Evolutionary conservation across 164 flowering plant genomes (phyloP).

Genomic region (Santalum album): DNA sequence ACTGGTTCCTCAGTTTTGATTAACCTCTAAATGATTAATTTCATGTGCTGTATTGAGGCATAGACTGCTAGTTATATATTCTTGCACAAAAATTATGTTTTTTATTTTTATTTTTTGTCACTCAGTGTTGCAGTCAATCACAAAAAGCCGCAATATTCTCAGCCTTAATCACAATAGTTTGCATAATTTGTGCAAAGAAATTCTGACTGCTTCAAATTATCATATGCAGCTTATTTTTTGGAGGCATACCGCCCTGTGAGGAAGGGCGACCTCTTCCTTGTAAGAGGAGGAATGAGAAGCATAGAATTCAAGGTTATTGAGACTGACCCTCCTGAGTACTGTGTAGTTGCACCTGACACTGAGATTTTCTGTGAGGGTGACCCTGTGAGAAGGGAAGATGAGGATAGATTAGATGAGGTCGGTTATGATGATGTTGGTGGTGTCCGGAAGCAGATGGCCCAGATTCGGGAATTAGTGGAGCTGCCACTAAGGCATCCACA

Average conservation of each 20-base stretch:
- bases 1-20: too few species aligned
- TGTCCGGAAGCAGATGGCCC: slow-evolving; percentile 21
- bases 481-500: slow-evolving; percentile 4
- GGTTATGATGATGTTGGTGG: slow-evolving; percentile 21
- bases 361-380: slow-evolving; percentile 38
- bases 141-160: too few species aligned
- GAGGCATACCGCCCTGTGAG: slow-evolving; percentile 36
- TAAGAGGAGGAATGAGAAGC: slow-evolving; percentile 38
- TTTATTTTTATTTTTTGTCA: too few species aligned
- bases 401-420: slow-evolving; percentile 6
- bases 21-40: too few species aligned
- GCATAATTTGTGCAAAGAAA: neutral
- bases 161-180: too few species aligned
- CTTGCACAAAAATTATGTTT: too few species aligned
- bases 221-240: slow-evolving; percentile 26
- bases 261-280: slow-evolving; percentile 31
- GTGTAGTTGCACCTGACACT: slow-evolving; percentile 38
- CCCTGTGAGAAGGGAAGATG: slow-evolving; percentile 17
- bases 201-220: neutral
- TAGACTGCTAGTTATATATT: too few species aligned
- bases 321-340: slow-evolving; percentile 30
- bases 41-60: too few species aligned
- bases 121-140: too few species aligned
- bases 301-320: slow-evolving; percentile 38
- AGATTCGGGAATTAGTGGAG: slow-evolving; percentile 18